These are phyloP conservation scores for Haplographium delicatum DNA, from an alignment of 495 filamentous ascomycete genomes.

Conservation along the genomic window DNA sequence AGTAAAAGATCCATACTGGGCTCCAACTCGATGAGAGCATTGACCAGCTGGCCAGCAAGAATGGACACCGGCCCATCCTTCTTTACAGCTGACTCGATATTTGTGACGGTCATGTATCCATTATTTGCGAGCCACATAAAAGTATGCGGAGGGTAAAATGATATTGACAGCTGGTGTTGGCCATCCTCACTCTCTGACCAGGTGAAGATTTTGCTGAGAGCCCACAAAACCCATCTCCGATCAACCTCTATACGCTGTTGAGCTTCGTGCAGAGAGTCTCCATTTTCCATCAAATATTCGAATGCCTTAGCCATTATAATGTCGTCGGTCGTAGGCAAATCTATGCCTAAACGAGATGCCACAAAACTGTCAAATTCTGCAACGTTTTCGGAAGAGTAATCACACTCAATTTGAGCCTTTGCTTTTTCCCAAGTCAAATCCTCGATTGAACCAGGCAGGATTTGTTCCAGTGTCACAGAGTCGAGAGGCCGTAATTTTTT, in stretches of 20 bases:
- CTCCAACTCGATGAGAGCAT: slow-evolving; percentile 55
- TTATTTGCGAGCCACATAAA: slow-evolving; percentile 56
- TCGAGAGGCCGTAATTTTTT: background rate
- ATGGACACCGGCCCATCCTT: slow-evolving; percentile 39
- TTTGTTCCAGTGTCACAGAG: slow-evolving; percentile 3
- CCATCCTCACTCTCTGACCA: slow-evolving; percentile 27
- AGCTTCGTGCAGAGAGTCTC: background rate
- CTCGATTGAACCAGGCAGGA: slow-evolving; percentile 14
- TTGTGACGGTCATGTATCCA: slow-evolving; percentile 57
- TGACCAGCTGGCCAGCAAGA: slow-evolving; percentile 52
- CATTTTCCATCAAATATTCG: background rate
- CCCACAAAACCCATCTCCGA: slow-evolving; percentile 47
- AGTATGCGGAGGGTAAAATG: slow-evolving; percentile 47
- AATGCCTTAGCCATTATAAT: too few species aligned
- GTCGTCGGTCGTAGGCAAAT: too few species aligned
- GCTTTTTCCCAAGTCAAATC: slow-evolving; percentile 5
- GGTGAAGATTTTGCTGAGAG: slow-evolving; percentile 43
- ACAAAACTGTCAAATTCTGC: slow-evolving; percentile 49
- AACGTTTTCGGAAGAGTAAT: slow-evolving; percentile 30
- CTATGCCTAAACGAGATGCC: slow-evolving; percentile 20
- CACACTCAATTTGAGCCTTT: slow-evolving; percentile 2
- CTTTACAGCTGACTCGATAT: slow-evolving; percentile 56
- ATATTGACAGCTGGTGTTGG: slow-evolving; percentile 37
- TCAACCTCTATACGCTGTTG: slow-evolving; percentile 30
- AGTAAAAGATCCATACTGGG: slow-evolving; percentile 54